These are phyloP conservation scores for Zymoseptoria crescenta DNA, from an alignment of 2,329 filamentous ascomycete species.

Conservation along the genomic window DNA sequence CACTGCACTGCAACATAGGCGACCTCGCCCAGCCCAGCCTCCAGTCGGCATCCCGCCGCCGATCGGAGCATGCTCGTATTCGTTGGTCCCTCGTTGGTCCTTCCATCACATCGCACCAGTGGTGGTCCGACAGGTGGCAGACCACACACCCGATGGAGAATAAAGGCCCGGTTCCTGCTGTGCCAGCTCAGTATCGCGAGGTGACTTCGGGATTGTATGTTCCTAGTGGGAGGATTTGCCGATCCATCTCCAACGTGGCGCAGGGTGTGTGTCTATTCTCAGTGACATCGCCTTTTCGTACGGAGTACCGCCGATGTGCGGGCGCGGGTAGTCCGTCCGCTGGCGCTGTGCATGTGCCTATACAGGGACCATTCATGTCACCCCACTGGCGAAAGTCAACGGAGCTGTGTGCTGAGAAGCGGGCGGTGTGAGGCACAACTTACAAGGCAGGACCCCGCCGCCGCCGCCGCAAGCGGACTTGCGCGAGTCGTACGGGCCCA, in stretches of 20 bases:
- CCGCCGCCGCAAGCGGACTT: not conserved
- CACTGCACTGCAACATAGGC: not conserved
- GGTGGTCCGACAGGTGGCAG: not conserved
- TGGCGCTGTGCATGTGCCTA: not conserved
- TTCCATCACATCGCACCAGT: not conserved
- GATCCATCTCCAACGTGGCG: not conserved
- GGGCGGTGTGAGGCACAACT: not conserved
- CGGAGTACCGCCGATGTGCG: not conserved
- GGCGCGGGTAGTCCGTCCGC: not conserved
- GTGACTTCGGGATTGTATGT: not conserved
- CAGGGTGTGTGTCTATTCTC: not conserved
- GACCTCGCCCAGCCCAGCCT: not conserved
- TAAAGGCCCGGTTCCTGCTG: not conserved
- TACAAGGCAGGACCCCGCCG: not conserved
- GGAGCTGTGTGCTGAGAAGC: not conserved
- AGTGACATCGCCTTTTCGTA: not conserved
- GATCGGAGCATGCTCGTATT: not conserved
- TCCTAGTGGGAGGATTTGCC: not conserved
- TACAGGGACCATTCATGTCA: not conserved
- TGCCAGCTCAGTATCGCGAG: not conserved
- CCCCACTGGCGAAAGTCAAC: not conserved
- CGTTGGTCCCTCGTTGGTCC: not conserved
- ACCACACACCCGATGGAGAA: not conserved
- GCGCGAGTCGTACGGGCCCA: not conserved
- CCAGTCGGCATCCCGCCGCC: not conserved